Percentiles rank a stretch among this genome's conserved stretches.
Evolutionary conservation across 2,329 filamentous ascomycete genomes (phyloP).

Genomic region (Diplodia scrobiculata): DNA sequence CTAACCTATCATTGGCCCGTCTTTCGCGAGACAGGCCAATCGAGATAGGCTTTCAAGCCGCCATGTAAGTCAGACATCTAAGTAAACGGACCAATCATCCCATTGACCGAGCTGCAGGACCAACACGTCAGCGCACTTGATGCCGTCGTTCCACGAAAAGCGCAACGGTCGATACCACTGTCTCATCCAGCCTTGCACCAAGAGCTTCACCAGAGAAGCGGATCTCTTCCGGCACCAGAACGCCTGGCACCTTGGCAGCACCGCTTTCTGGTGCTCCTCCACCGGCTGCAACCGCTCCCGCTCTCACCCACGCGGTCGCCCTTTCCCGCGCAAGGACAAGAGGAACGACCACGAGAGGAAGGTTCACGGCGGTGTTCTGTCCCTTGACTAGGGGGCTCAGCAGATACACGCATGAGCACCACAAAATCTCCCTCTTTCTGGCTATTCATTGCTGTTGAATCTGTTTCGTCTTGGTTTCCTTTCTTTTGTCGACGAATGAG

Average conservation of each 20-base stretch:
- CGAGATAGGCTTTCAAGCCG: too few species aligned
- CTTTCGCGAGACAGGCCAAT: too few species aligned
- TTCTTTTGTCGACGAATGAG: background rate
- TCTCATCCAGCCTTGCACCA: background rate
- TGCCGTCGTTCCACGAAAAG: background rate
- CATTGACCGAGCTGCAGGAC: too few species aligned
- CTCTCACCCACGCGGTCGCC: background rate
- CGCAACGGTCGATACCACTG: background rate
- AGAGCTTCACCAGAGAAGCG: too few species aligned
- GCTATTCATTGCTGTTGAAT: background rate
- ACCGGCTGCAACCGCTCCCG: background rate
- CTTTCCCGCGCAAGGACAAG: conserved; percentile 27
- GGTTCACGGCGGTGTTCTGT: conserved; percentile 4
- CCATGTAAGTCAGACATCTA: too few species aligned
- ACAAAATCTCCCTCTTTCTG: too few species aligned
- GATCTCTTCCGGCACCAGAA: background rate
- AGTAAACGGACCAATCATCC: too few species aligned
- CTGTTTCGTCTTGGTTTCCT: background rate
- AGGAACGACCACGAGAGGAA: conserved; percentile 29
- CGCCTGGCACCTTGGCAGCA: background rate
- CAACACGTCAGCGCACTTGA: too few species aligned
- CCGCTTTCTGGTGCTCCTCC: background rate
- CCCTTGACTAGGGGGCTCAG: background rate
- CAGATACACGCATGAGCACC: accelerated
- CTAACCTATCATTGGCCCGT: conserved; percentile 10